Conservation (phyloP, 148 eudicot species). For the Drosera capensis region DNA sequence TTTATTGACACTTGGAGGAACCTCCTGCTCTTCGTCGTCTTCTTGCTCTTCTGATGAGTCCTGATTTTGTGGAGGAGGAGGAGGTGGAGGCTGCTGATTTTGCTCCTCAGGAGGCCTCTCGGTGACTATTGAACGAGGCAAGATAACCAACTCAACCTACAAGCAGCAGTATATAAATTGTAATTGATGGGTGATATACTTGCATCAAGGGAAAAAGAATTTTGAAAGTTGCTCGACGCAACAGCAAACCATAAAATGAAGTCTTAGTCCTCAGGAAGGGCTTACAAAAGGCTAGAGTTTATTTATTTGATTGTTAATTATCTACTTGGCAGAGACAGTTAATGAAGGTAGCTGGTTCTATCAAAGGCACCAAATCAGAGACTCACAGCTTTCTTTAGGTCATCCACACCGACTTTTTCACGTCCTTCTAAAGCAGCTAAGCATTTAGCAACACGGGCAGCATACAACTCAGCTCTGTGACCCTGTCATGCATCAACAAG, state of each 20-base stretch:
- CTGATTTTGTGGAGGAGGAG: constrained; percentile 93
- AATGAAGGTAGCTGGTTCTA: too few relatives aligned
- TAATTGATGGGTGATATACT: neutral
- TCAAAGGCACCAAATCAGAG: constrained; percentile 5
- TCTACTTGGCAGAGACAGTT: too few relatives aligned
- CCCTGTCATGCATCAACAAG: constrained; percentile 41
- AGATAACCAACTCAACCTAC: constrained; percentile 96
- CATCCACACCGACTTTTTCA: constrained; percentile 82
- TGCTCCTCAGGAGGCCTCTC: constrained; percentile 77
- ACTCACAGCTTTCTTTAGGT: constrained; percentile 95
- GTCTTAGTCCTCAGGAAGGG: too few relatives aligned
- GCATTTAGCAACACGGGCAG: constrained; percentile 94
- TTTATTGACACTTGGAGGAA: constrained; percentile 8
- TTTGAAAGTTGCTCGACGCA: too few relatives aligned
- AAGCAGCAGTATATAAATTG: constrained; percentile 9
- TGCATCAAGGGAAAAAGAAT: too few relatives aligned
- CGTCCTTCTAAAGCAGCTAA: constrained; percentile 95
- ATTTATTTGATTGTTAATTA: too few relatives aligned
- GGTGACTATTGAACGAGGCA: constrained; percentile 74
- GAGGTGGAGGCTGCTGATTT: constrained; percentile 90
- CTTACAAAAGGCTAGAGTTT: too few relatives aligned
- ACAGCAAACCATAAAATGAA: too few relatives aligned
- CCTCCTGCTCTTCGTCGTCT: constrained; percentile 75
- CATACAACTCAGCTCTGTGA: constrained; percentile 92
- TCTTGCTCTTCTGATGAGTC: constrained; percentile 67